phyloP scores from a whole-genome alignment of 192 early-diverging fungal species.

The Oehlia diaphana region DNA sequence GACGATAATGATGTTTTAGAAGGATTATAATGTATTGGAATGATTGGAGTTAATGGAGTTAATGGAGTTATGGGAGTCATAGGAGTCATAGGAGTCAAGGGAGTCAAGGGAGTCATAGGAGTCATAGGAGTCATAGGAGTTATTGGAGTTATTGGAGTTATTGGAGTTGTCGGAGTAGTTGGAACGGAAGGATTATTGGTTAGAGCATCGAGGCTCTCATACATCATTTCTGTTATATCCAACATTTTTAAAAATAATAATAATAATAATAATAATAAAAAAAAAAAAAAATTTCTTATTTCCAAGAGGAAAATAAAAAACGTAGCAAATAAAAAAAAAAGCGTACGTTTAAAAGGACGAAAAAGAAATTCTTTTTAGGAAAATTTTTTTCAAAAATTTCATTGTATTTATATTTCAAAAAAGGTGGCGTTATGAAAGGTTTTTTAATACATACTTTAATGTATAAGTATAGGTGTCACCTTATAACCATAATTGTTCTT shows the following conservation, averaged over 20 bases:
- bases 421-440: not conserved
- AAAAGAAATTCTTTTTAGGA: not conserved
- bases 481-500: not conserved
- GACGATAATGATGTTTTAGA: not conserved
- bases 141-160: not conserved
- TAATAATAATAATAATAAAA: too few relatives aligned
- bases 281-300: not conserved
- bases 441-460: not conserved
- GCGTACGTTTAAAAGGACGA: not conserved
- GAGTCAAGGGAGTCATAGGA: not conserved
- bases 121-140: not conserved
- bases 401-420: not conserved
- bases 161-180: not conserved
- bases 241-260: not conserved
- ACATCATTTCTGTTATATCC: slow-evolving; percentile 5
- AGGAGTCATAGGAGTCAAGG: not conserved
- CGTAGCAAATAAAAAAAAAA: not conserved
- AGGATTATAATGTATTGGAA: not conserved
- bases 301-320: not conserved
- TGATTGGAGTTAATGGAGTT: not conserved
- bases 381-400: not conserved
- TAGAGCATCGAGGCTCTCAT: slow-evolving; percentile 4
- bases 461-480: not conserved
- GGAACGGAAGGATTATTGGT: not conserved
- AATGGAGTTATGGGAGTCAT: not conserved